phyloP scores from a whole-genome alignment of 2,329 filamentous ascomycete species.

The Penicillium frequentans region DNA sequence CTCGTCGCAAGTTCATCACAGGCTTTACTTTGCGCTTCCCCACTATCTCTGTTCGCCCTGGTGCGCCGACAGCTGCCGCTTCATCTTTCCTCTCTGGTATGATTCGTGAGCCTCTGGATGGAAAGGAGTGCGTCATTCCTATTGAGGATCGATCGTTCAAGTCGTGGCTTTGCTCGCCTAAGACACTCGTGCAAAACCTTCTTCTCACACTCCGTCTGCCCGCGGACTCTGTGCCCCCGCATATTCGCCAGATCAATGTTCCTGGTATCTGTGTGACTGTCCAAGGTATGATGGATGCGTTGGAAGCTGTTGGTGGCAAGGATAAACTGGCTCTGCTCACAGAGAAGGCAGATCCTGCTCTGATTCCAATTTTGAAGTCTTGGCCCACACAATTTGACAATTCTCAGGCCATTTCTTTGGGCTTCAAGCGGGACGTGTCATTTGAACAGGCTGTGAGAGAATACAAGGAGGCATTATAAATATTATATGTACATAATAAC shows the following conservation, averaged over 20 bases:
- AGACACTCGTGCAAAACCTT: conserved; percentile 55
- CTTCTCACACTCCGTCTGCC: conserved; percentile 49
- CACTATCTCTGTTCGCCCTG: conserved; percentile 62
- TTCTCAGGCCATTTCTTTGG: conserved; percentile 51
- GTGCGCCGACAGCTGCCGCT: conserved; percentile 61
- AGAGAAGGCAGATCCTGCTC: conserved; percentile 52
- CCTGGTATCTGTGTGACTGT: conserved; percentile 57
- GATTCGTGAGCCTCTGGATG: conserved; percentile 62
- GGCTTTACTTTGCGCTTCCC: conserved; percentile 61
- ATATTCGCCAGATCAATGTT: conserved; percentile 57
- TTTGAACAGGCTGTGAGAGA: conserved; percentile 59
- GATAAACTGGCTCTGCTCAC: conserved; percentile 52
- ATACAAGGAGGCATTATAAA: conserved; percentile 46
- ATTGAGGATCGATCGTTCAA: conserved; percentile 53
- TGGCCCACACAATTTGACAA: conserved; percentile 60
- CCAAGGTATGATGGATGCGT: conserved; percentile 56
- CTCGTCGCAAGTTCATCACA: conserved; percentile 58
- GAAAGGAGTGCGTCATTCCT: conserved; percentile 53
- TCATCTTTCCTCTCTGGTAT: conserved; percentile 64
- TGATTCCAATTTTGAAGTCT: conserved; percentile 55
- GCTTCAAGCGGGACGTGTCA: conserved; percentile 52
- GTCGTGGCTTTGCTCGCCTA: conserved; percentile 57
- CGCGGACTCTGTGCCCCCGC: conserved; percentile 39
- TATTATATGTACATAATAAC: conserved; percentile 3
- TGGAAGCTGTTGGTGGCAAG: conserved; percentile 56